These are phyloP conservation scores for Scopulariopsis brevicaulis DNA, from an alignment of 2,329 filamentous ascomycete genomes.

Conservation along the genomic window DNA sequence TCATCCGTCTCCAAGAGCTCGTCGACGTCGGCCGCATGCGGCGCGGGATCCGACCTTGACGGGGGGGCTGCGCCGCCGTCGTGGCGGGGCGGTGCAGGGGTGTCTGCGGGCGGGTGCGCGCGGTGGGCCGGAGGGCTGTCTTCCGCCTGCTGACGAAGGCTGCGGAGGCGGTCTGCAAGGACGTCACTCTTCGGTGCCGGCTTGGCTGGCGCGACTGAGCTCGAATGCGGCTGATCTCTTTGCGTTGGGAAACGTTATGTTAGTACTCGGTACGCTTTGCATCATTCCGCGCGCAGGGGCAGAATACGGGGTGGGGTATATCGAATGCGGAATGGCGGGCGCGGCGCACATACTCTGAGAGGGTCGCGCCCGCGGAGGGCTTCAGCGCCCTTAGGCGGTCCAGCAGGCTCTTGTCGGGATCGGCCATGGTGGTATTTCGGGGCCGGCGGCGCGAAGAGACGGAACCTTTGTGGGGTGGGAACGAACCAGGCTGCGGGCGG, in stretches of 20 bases:
- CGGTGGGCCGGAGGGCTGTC: background rate
- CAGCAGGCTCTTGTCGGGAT: conserved; percentile 19
- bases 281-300: background rate
- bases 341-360: conserved; percentile 25
- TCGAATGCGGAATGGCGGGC: background rate
- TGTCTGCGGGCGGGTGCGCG: background rate
- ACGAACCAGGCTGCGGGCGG: background rate
- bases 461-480: background rate
- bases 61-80: background rate
- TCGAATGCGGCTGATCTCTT: conserved; percentile 6
- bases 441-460: background rate
- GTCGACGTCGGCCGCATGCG: background rate
- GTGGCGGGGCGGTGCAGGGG: background rate
- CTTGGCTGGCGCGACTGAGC: conserved; percentile 17
- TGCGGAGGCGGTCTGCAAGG: conserved; percentile 38
- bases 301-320: background rate
- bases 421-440: conserved; percentile 4
- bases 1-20: conserved; percentile 34
- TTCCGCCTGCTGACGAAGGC: conserved; percentile 29
- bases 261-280: background rate
- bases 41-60: background rate
- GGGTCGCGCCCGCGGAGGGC: conserved; percentile 20
- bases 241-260: background rate
- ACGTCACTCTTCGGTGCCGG: conserved; percentile 28
- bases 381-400: conserved; percentile 43